Base-by-base conservation (phyloP, 2,329 filamentous ascomycete species). In the Blastomyces parvus region DNA sequence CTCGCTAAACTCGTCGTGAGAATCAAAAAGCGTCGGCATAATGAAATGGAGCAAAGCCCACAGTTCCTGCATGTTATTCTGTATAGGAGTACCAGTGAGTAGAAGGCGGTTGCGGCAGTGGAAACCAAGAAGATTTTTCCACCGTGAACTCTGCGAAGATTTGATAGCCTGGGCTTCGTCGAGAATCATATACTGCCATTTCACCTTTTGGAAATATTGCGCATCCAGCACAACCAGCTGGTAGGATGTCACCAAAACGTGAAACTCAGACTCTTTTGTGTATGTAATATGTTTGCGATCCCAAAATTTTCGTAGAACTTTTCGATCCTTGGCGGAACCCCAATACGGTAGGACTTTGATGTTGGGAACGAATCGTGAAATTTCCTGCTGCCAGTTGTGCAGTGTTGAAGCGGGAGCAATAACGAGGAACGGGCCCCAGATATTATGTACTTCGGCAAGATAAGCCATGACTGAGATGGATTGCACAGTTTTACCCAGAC, bases 401-500 rank as follows among this genome's bases (percentile, higher is more conserved):
- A 99, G 81, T 1, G 94, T 99, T 0, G 92, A 97, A 0, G 94
- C 91, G 0, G 94, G 94, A 0, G 94, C 94, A 66, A 99, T 95
- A 68, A 99, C 94, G 59, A 99, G 78, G 80, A 97, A 97, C 0
- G 94, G 94, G 8, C 94, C 94, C 94, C 93, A 97, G 69, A 97
- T 96, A 73, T 96, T 92, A 81, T 99, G 91, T 70, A 92, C 89
- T 79, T 99, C 93, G 1, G 94, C 94, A 40, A 99, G 86, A 73
- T 99, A 97, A 1, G 92, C 92, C 94, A 99, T 97, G 74, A 99
- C 93, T 0, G 94, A 97, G 66, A 99, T 99, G 27, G 93, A 97
- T 79, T 99, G 94, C 6, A 99, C 91, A 25, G 94, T 99, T 79
- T 99, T 99, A 75, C 94, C 94, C 30, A 99, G 89, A 86, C 94